phyloP scores from a whole-genome alignment of 23 red algal species.

The Gracilariopsis chorda region DNA sequence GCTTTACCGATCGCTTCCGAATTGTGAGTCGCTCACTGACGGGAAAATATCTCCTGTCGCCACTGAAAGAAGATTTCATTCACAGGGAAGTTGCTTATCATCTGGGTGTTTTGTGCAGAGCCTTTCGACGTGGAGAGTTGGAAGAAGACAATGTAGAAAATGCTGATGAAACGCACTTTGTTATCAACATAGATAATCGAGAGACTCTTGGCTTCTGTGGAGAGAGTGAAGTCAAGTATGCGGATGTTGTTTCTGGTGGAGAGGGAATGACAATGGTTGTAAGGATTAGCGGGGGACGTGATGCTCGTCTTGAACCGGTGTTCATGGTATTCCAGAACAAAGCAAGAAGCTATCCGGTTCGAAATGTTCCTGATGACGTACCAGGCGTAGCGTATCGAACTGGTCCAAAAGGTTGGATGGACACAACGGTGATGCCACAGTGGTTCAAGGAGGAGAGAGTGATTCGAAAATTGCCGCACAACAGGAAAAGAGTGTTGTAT shows the following conservation, averaged over 20 bases:
- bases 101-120: neutral
- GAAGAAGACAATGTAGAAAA: constrained; percentile 39
- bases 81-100: constrained; percentile 37
- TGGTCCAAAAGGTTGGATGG: constrained; percentile 14
- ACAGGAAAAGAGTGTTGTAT: neutral
- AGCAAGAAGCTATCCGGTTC: neutral
- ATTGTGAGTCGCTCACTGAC: neutral
- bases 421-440: neutral
- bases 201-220: constrained; percentile 24
- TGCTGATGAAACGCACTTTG: constrained; percentile 38
- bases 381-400: neutral
- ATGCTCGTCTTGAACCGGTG: neutral
- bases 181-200: constrained; percentile 25
- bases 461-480: neutral
- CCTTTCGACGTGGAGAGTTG: neutral
- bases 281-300: neutral
- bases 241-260: constrained; percentile 21
- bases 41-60: neutral
- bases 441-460: neutral
- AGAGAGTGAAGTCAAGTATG: constrained; percentile 4
- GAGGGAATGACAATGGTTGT: constrained; percentile 51
- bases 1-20: constrained; percentile 20
- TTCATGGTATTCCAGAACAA: constrained; percentile 43
- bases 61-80: neutral
- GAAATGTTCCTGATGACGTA: neutral